Base-by-base conservation (phyloP, 257 asterid species). In the Cruciata laevipes region DNA sequence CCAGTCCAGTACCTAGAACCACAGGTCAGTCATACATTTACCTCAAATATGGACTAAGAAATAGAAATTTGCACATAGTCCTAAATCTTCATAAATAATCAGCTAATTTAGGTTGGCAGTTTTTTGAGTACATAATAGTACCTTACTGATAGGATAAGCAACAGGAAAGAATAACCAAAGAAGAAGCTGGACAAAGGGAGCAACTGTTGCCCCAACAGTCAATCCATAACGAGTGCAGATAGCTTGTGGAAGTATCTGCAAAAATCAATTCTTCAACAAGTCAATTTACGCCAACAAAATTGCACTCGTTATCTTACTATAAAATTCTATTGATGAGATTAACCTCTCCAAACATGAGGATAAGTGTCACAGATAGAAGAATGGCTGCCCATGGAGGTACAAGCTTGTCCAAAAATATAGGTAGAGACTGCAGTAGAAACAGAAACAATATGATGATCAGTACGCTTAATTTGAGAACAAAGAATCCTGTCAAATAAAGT, bases 361-460 rank as follows among this genome's bases (percentile, higher is more conserved):
- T 94, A 69, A 94, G 95, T 3, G 99, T 94, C 79, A 94, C 99
- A 1, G 97, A 94, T 42, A 94, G 61, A 27, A 94, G 78, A 78
- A 94, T 42, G 3, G 99, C 99, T 18, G 99, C 99, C 99, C 99
- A 90, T 49, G 99, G 93, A 79, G 99, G 96, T 70, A 88, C 86
- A 60, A 94, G 97, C 80, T 84, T 88, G 88, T 90, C 99, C 88
- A 94, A 82, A 85, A 94, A 94, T 84, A 94, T 88, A 30, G 99
- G 99, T 68, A 94, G 95, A 66, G 99, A 87, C 99, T 94, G 70
- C 72, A 77, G 31, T 58, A 55, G 51, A 73, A 55, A 56, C 12
- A 33, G 17, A 40, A 74, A 13, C 58, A 42, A 1, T 7, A 37
- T 38, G 51, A 66, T 38, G 51, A 66, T 38, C 44, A 47, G 51